phyloP scores from a whole-genome alignment of 1,139 yeast genomes.

The Sugiyamaella xylanicola region DNA sequence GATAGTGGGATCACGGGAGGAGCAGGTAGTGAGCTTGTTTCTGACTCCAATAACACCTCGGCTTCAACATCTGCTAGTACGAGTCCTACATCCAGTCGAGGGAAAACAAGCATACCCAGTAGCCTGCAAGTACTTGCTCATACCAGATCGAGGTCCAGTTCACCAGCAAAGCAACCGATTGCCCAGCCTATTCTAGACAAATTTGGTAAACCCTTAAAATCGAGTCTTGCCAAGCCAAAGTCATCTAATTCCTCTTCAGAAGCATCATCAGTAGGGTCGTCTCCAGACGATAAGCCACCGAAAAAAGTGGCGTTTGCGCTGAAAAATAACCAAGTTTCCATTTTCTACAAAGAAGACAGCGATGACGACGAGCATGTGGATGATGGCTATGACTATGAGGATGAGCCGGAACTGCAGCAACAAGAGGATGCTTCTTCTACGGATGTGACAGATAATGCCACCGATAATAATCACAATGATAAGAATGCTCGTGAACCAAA shows the following conservation, averaged over 20 bases:
- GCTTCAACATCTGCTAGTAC: slow-evolving; percentile 4
- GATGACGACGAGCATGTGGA: slow-evolving; percentile 14
- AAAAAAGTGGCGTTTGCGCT: slow-evolving; percentile 31
- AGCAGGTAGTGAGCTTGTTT: slow-evolving; percentile 3
- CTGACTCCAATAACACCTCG: slow-evolving; percentile 4
- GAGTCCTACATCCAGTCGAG: slow-evolving; percentile 1
- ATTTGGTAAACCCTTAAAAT: slow-evolving; percentile 25
- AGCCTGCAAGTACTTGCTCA: not conserved
- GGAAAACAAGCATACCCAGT: not conserved
- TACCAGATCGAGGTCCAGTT: slow-evolving; percentile 1
- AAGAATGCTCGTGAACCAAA: too few species aligned
- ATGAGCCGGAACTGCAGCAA: not conserved
- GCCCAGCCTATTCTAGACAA: slow-evolving; percentile 7
- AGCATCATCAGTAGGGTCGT: slow-evolving; percentile 18
- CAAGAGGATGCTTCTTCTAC: slow-evolving; percentile 9
- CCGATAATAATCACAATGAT: too few species aligned
- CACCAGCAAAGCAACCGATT: slow-evolving; percentile 6
- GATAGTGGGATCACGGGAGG: not conserved
- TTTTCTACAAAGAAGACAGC: slow-evolving; percentile 19
- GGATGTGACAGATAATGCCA: slow-evolving; percentile 5
- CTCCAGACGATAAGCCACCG: slow-evolving; percentile 19
- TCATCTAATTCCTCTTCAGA: slow-evolving; percentile 10
- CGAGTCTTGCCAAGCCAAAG: slow-evolving; percentile 26
- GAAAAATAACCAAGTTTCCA: slow-evolving; percentile 24
- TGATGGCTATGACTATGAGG: slow-evolving; percentile 7